Evolutionary conservation across 2,329 filamentous ascomycete species (phyloP).

Genomic region (Macrophomina phaseolina): DNA sequence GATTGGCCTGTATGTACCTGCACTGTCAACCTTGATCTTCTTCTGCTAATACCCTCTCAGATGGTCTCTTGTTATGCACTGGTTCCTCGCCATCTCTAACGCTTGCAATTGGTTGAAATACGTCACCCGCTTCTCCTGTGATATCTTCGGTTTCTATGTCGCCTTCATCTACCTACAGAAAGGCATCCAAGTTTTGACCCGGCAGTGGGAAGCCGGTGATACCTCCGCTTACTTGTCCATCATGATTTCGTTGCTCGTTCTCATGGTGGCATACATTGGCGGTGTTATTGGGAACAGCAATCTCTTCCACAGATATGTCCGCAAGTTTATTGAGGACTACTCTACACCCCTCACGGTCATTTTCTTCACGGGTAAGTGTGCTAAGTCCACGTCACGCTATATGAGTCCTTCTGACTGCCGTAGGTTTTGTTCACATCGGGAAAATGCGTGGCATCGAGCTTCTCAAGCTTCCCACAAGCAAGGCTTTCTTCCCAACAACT

Average conservation of each 20-base stretch:
- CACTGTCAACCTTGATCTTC: background rate
- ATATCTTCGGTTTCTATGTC: conserved; percentile 94
- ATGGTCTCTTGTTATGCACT: conserved; percentile 85
- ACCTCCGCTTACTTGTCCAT: conserved; percentile 77
- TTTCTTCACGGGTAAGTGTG: conserved; percentile 73
- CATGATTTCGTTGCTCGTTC: conserved; percentile 75
- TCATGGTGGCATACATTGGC: conserved; percentile 76
- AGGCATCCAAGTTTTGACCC: conserved; percentile 81
- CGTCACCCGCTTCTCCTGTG: conserved; percentile 89
- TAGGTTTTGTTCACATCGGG: conserved; percentile 79
- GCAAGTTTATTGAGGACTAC: conserved; percentile 88
- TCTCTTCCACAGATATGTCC: conserved; percentile 75
- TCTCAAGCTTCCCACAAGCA: conserved; percentile 74
- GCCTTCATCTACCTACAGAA: conserved; percentile 92
- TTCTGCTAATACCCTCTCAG: conserved; percentile 45
- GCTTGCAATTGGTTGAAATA: conserved; percentile 88
- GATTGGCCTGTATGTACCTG: conserved; percentile 63
- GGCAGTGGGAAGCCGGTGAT: conserved; percentile 69
- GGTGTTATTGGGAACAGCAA: conserved; percentile 68
- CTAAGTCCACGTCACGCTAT: background rate
- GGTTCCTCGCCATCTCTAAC: conserved; percentile 81
- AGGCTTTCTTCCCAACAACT: conserved; percentile 78
- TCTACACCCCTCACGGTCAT: conserved; percentile 71
- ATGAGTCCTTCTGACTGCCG: background rate
- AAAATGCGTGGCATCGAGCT: conserved; percentile 76